Conservation (phyloP, 768 basidiomycete species). For the Peribolospora baueri region DNA sequence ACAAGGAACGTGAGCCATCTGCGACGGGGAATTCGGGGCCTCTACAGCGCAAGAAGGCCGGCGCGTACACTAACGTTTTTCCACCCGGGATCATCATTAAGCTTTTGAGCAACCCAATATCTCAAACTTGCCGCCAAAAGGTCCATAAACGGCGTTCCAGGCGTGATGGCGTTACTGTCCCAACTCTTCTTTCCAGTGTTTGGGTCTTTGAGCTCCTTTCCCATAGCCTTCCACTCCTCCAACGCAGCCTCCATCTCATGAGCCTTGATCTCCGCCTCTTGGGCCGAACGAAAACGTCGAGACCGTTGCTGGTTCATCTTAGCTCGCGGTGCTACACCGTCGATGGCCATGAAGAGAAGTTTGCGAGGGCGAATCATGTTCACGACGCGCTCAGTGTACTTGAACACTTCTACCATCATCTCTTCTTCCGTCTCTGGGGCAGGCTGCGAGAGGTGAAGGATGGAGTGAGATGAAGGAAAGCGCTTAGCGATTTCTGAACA, state of each 20-base stretch:
- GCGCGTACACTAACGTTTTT: constrained; percentile 38
- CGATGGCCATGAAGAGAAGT: constrained; percentile 93
- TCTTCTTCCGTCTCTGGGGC: constrained; percentile 94
- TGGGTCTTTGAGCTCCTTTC: constrained; percentile 41
- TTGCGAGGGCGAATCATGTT: constrained; percentile 91
- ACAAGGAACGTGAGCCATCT: neutral
- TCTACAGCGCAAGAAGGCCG: neutral
- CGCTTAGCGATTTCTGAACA: neutral
- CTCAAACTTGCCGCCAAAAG: constrained; percentile 63
- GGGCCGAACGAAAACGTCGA: constrained; percentile 76
- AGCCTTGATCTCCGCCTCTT: constrained; percentile 86
- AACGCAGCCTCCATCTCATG: constrained; percentile 62
- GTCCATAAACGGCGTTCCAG: constrained; percentile 93
- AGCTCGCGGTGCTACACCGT: constrained; percentile 34
- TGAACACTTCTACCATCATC: constrained; percentile 97
- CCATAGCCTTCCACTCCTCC: constrained; percentile 39
- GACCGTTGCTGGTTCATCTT: constrained; percentile 99
- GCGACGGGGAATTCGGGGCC: no score
- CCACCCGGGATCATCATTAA: constrained; percentile 91
- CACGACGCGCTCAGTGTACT: constrained; percentile 87
- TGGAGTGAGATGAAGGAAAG: neutral
- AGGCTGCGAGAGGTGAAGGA: constrained; percentile 28
- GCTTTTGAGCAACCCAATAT: constrained; percentile 89
- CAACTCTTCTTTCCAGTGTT: constrained; percentile 38
- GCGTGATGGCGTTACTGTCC: constrained; percentile 98